A percentile compares a stretch with the other conserved stretches of the same genome.
Evolutionary conservation across 1,139 yeast genomes (phyloP).

Genomic region (Diutina mesorugosa): DNA sequence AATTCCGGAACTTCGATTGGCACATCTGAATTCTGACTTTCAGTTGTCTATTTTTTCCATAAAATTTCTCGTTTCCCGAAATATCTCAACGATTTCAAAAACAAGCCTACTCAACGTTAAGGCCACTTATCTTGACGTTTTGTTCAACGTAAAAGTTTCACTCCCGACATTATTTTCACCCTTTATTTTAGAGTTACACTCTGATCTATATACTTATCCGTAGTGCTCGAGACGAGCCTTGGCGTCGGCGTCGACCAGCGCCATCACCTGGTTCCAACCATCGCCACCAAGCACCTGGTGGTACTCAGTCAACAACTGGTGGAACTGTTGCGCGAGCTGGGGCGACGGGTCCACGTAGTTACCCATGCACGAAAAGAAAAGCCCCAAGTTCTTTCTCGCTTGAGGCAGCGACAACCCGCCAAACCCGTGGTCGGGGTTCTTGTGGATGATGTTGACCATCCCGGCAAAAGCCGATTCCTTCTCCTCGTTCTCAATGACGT

Average conservation of each 20-base stretch:
- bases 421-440: slow-evolving; percentile 53
- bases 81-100: no score
- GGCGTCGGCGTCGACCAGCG: slow-evolving; percentile 1
- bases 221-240: background rate
- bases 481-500: slow-evolving; percentile 63
- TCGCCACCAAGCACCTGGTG: slow-evolving; percentile 31
- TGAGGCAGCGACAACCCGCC: slow-evolving; percentile 33
- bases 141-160: no score
- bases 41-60: no score
- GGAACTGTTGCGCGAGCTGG: slow-evolving; percentile 29
- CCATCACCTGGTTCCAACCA: background rate
- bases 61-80: no score
- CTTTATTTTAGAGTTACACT: no score
- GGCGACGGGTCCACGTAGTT: slow-evolving; percentile 41
- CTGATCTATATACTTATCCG: background rate
- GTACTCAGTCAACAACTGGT: slow-evolving; percentile 32
- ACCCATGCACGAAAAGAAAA: slow-evolving; percentile 54
- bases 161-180: no score
- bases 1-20: no score
- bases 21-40: no score
- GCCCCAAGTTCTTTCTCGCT: slow-evolving; percentile 35
- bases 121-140: no score
- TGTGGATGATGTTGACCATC: slow-evolving; percentile 51
- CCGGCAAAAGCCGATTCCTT: slow-evolving; percentile 74
- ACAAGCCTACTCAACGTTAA: no score